Evolutionary conservation across 345 rosid genomes (phyloP).

Genomic region (Syzygium aromaticum): DNA sequence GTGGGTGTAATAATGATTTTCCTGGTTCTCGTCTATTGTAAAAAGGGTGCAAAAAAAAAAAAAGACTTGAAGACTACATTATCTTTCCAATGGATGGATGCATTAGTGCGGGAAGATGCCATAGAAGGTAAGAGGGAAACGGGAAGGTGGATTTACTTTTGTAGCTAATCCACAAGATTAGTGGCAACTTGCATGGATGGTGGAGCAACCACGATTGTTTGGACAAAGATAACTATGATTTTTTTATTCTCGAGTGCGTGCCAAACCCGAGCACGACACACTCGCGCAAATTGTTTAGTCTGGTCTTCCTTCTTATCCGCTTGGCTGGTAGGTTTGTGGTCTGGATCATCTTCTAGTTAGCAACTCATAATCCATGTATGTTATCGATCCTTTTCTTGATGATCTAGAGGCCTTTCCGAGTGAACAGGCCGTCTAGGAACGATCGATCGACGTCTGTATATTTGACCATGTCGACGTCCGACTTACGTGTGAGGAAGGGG

Average conservation of each 20-base stretch:
- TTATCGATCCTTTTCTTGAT: too few relatives aligned
- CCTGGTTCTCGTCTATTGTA: background rate
- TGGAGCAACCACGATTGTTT: background rate
- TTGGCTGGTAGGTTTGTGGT: background rate
- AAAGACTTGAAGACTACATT: background rate
- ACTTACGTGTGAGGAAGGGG: too few relatives aligned
- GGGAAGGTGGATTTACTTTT: background rate
- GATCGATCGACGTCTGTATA: too few relatives aligned
- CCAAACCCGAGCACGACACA: slow-evolving; percentile 8
- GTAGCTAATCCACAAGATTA: background rate
- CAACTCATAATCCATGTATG: background rate
- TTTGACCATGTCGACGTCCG: too few relatives aligned
- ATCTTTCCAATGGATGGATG: background rate
- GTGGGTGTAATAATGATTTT: background rate
- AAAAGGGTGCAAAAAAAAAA: background rate
- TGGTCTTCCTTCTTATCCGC: background rate
- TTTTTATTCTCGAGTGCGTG: background rate
- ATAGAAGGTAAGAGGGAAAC: background rate
- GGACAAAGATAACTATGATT: background rate
- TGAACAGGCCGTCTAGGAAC: too few relatives aligned
- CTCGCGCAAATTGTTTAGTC: slow-evolving; percentile 1
- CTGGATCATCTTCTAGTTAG: background rate
- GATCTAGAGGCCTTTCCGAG: too few relatives aligned
- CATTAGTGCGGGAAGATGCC: background rate
- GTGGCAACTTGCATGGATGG: background rate